phyloP scores from a whole-genome alignment of 2,329 filamentous ascomycete species.

The Zasmidium citrigriseum region DNA sequence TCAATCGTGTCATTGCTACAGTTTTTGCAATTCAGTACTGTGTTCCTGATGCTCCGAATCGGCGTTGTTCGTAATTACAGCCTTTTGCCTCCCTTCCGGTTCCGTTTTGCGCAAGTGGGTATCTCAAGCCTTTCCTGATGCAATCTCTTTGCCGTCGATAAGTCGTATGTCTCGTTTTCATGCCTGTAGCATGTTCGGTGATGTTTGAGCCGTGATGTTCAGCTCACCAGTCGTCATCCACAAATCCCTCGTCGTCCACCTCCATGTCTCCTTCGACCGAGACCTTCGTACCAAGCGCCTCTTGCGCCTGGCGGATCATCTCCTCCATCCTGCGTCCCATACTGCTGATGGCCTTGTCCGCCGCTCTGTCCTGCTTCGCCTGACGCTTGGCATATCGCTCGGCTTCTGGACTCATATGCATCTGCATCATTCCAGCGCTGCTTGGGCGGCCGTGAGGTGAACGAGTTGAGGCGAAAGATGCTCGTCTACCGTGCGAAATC shows the following conservation, averaged over 20 bases:
- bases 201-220: neutral
- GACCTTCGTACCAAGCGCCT: constrained; percentile 67
- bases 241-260: constrained; percentile 34
- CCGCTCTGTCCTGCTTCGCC: constrained; percentile 71
- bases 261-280: constrained; percentile 40
- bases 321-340: constrained; percentile 78
- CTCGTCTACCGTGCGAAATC: constrained; percentile 43
- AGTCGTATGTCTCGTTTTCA: no score
- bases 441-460: constrained; percentile 35
- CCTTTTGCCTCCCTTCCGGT: neutral
- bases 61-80: neutral
- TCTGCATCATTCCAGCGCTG: constrained; percentile 12
- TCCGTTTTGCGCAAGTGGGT: neutral
- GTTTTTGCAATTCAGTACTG: neutral
- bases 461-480: constrained; percentile 57
- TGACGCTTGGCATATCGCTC: constrained; percentile 72
- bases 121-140: neutral
- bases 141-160: neutral
- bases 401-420: constrained; percentile 61
- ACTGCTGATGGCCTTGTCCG: constrained; percentile 75
- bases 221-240: constrained; percentile 30
- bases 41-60: no score
- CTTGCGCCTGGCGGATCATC: constrained; percentile 86
- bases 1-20: neutral
- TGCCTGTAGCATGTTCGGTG: neutral